A percentile compares a stretch with the other conserved stretches of the same genome.
Evolutionary conservation across 805 yeast genomes (phyloP).

Genomic region (Sporopachydermia lactativora): DNA sequence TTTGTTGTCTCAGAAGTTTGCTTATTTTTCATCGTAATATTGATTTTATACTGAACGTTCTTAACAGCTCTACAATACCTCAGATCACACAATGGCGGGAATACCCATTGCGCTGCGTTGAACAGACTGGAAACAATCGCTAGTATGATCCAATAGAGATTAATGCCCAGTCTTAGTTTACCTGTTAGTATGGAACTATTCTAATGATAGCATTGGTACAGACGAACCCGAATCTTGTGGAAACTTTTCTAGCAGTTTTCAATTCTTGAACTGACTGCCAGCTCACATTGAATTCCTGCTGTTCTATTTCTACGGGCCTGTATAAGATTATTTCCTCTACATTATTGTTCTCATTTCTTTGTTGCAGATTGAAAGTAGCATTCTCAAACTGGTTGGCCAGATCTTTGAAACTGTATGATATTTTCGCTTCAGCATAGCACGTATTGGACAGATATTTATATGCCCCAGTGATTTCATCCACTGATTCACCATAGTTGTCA

Average conservation of each 20-base stretch:
- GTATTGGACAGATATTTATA: constrained; percentile 3
- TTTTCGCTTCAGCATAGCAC: constrained; percentile 2
- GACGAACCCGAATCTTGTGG: background rate
- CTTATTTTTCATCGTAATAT: too few relatives aligned
- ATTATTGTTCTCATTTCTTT: background rate
- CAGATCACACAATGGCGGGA: too few relatives aligned
- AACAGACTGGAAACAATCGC: too few relatives aligned
- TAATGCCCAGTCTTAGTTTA: too few relatives aligned
- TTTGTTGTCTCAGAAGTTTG: too few relatives aligned
- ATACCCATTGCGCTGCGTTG: too few relatives aligned
- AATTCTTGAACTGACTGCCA: background rate
- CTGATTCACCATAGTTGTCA: constrained; percentile 3
- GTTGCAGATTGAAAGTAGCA: constrained; percentile 2
- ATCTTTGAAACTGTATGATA: constrained; percentile 2
- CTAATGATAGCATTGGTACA: too few relatives aligned
- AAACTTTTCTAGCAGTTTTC: background rate
- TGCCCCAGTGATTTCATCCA: constrained; percentile 2
- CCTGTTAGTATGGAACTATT: too few relatives aligned
- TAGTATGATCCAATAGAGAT: too few relatives aligned
- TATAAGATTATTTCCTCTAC: background rate
- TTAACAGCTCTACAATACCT: too few relatives aligned
- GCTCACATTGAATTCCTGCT: background rate
- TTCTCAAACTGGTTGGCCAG: constrained; percentile 1
- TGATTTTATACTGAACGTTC: too few relatives aligned
- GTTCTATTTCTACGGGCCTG: background rate